phyloP scores from a whole-genome alignment of 2,329 filamentous ascomycete species.

The Alternaria ventricosa region DNA sequence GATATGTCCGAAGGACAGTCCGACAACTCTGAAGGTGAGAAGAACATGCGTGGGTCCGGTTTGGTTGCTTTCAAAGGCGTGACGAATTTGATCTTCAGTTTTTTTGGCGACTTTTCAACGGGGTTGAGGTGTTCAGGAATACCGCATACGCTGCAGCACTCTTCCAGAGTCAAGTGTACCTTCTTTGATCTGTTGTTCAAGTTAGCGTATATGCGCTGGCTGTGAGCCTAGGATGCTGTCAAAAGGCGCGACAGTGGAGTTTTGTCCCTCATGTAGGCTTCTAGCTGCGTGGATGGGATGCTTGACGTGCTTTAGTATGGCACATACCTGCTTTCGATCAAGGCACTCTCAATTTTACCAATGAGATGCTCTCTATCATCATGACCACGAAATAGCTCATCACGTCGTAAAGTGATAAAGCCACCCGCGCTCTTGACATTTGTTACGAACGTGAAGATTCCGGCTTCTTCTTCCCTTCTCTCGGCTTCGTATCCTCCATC shows the following conservation, averaged over 20 bases:
- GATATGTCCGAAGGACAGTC: slow-evolving; percentile 28
- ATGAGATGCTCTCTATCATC: slow-evolving; percentile 5
- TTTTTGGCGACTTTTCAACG: neutral
- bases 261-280: neutral
- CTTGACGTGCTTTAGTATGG: neutral
- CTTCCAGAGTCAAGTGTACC: slow-evolving; percentile 7
- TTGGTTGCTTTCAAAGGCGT: neutral
- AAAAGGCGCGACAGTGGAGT: neutral
- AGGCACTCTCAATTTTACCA: slow-evolving; percentile 14
- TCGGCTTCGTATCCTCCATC: no score
- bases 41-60: neutral
- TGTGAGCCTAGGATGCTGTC: neutral
- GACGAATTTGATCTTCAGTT: neutral
- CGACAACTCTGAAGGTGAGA: slow-evolving; percentile 16
- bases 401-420: neutral
- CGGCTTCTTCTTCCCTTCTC: neutral
- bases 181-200: neutral
- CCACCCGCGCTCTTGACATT: neutral
- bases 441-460: neutral
- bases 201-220: neutral
- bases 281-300: neutral
- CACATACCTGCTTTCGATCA: slow-evolving; percentile 12
- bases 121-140: neutral
- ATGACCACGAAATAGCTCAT: slow-evolving; percentile 3
- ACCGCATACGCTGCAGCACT: slow-evolving; percentile 12